Evolutionary conservation across 225 moss, liverwort and hornwort species (phyloP).

Genomic region (Ulota crispa): DNA sequence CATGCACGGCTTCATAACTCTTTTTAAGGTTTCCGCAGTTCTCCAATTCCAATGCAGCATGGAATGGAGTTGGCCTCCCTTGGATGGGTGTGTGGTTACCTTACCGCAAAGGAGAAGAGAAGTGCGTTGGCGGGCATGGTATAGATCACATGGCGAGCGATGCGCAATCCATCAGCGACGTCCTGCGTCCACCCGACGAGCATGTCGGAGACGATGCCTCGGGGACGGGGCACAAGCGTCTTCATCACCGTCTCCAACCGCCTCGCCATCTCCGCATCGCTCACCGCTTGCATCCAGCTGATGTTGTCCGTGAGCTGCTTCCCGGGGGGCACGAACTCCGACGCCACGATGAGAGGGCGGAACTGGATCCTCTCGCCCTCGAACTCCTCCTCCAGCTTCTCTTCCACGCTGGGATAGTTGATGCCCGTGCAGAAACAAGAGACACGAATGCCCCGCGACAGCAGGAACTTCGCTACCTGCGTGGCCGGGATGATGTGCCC

Average conservation of each 20-base stretch:
- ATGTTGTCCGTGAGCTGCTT: background rate
- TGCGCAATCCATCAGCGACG: slow-evolving; percentile 25
- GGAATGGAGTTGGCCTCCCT: too few relatives aligned
- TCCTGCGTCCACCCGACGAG: slow-evolving; percentile 49
- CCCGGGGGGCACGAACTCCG: slow-evolving; percentile 27
- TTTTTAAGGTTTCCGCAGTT: too few relatives aligned
- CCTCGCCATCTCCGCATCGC: slow-evolving; percentile 37
- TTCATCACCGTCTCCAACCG: slow-evolving; percentile 26
- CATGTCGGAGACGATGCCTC: slow-evolving; percentile 41
- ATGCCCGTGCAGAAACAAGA: slow-evolving; percentile 44
- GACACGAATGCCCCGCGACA: background rate
- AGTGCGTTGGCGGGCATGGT: slow-evolving; percentile 51
- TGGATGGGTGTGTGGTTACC: background rate
- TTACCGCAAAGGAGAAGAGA: slow-evolving; percentile 33
- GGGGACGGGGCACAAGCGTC: background rate
- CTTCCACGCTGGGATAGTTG: slow-evolving; percentile 24
- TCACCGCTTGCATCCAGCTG: slow-evolving; percentile 37
- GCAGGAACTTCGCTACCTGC: slow-evolving; percentile 19
- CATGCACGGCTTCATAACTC: too few relatives aligned
- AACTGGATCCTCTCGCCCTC: slow-evolving; percentile 19
- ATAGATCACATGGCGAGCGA: slow-evolving; percentile 33
- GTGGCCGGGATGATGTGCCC: slow-evolving; percentile 45
- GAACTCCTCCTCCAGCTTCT: slow-evolving; percentile 6
- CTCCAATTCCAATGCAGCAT: too few relatives aligned
- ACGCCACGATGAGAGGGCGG: slow-evolving; percentile 14